Base-by-base conservation (phyloP, 495 filamentous ascomycete genomes). In the Trichoderma reesei region DNA sequence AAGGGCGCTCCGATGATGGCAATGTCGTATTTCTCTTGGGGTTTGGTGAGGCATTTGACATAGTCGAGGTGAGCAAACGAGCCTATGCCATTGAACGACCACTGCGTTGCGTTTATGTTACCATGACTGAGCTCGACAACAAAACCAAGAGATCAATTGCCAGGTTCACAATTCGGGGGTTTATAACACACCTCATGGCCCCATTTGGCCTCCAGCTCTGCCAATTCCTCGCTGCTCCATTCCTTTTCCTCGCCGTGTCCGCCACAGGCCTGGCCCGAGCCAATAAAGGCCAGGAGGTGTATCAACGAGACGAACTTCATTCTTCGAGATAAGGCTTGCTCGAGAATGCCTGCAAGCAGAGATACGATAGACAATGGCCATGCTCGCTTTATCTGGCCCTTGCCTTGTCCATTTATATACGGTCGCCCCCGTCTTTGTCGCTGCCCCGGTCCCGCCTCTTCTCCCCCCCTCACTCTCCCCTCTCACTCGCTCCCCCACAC, bases 1-100 rank as follows among this genome's bases (percentile, higher is more conserved):
- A 95, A 95, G 0, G 90, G 90, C 1, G 85, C 90, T 1, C 90
- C 90, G 60, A 95, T 83, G 60, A 95, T 83, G 39, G 80, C 90
- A 66, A 95, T 91, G 71, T 95, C 90, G 67, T 86, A 93, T 34
- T 74, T 71, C 66, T 82, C 82, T 42, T 82, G 75, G 0, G 87
- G 88, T 59, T 83, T 82, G 38, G 85, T 86, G 3, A 94, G 78
- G 68, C 90, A 94, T 63, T 88, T 90, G 62, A 85, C 79, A 66
- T 91, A 82, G 64, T 83, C 81, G 18, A 92, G 78, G 69, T 94
- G 91, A 46, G 88, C 91, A 73, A 93, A 96, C 41, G 86, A 88
- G 44, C 84, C 85, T 48, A 93, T 88, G 66, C 90, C 90, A 6
- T 85, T 83, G 74, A 91, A 96, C 6, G 80, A 82, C 84, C 84